A percentile compares a stretch with the other conserved stretches of the same genome.
Evolutionary conservation across 2,329 filamentous ascomycete species (phyloP).

Genomic region (Huntiella bhutanensis): DNA sequence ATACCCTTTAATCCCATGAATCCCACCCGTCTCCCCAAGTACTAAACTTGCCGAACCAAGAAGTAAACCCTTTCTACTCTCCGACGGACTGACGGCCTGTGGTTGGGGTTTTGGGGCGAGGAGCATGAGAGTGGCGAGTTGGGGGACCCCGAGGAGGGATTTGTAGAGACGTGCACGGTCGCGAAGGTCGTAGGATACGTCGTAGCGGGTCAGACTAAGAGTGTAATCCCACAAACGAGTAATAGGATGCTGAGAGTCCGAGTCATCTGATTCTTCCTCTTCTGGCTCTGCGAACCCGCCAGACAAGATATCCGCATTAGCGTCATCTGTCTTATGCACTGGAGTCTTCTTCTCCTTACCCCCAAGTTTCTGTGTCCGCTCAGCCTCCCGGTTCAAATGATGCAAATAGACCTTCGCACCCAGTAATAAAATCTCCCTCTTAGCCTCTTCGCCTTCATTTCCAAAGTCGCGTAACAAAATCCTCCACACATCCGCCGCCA

Average conservation of each 20-base stretch:
- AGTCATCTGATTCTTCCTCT: constrained; percentile 17
- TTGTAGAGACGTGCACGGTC: constrained; percentile 82
- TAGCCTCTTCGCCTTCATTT: constrained; percentile 67
- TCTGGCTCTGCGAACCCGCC: constrained; percentile 5
- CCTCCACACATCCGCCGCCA: constrained; percentile 78
- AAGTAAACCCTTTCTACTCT: constrained; percentile 56
- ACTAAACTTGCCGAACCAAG: constrained; percentile 77
- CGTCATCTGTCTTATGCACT: constrained; percentile 1
- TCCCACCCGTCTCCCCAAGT: constrained; percentile 53
- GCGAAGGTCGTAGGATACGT: constrained; percentile 84
- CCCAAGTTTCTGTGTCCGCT: constrained; percentile 18
- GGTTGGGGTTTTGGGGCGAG: constrained; percentile 89
- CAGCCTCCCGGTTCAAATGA: constrained; percentile 48
- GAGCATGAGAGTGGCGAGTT: constrained; percentile 77
- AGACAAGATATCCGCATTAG: constrained; percentile 14
- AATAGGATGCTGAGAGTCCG: constrained; percentile 40
- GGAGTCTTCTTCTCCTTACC: not conserved
- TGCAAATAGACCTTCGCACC: constrained; percentile 96
- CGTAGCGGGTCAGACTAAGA: constrained; percentile 71
- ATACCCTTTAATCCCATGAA: constrained; percentile 62
- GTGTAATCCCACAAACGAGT: constrained; percentile 69
- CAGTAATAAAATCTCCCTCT: constrained; percentile 77
- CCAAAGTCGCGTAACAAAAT: constrained; percentile 74
- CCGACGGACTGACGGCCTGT: constrained; percentile 74
- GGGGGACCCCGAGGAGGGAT: constrained; percentile 60